Evolutionary conservation across 2,329 filamentous ascomycete genomes (phyloP).

Genomic region (Aspergillus pseudotamarii): DNA sequence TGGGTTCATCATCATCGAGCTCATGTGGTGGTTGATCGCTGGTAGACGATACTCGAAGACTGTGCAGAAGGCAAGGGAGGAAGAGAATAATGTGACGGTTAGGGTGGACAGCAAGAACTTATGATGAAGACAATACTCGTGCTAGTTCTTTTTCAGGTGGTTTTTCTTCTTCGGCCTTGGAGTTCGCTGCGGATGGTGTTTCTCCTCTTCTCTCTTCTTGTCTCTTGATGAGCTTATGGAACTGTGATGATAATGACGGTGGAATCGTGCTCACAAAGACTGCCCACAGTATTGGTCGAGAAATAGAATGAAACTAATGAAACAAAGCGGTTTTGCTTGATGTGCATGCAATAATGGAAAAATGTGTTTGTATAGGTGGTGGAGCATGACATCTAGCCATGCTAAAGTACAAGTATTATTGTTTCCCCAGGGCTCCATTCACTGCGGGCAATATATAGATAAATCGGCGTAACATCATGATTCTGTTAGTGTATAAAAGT

Average conservation of each 20-base stretch:
- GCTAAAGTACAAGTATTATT: neutral
- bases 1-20: conserved; percentile 41
- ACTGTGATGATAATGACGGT: neutral
- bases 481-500: neutral
- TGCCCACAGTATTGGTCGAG: neutral
- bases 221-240: neutral
- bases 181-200: neutral
- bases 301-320: neutral
- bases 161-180: neutral
- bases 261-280: neutral
- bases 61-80: conserved; percentile 53
- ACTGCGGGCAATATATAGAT: conserved; percentile 5
- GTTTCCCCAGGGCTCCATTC: neutral
- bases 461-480: conserved; percentile 12
- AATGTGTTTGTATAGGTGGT: neutral
- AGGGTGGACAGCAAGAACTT: conserved; percentile 10
- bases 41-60: conserved; percentile 42
- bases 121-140: neutral
- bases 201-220: neutral
- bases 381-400: neutral
- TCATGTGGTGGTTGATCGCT: conserved; percentile 49
- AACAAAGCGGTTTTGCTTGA: neutral
- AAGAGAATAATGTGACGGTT: conserved; percentile 53
- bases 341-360: neutral
- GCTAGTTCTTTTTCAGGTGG: neutral